phyloP scores from a whole-genome alignment of 2,329 filamentous ascomycete genomes.

The Fusarium nanum region DNA sequence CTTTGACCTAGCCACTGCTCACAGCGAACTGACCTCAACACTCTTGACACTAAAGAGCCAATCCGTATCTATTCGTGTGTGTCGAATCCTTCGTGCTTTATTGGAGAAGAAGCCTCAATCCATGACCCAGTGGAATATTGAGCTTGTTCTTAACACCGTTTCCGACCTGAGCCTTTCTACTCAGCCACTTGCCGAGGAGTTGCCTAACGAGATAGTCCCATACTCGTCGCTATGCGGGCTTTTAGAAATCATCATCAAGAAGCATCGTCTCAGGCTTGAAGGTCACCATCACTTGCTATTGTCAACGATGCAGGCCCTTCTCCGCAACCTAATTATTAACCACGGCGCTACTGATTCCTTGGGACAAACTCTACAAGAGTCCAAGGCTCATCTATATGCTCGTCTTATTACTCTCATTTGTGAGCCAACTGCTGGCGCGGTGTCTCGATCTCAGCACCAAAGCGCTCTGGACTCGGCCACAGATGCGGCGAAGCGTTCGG shows the following conservation, averaged over 20 bases:
- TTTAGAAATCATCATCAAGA: slow-evolving; percentile 67
- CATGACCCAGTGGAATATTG: slow-evolving; percentile 70
- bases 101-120: slow-evolving; percentile 62
- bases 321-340: slow-evolving; percentile 62
- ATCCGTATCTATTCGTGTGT: slow-evolving; percentile 53
- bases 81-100: slow-evolving; percentile 58
- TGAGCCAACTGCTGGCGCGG: slow-evolving; percentile 67
- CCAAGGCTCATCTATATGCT: slow-evolving; percentile 64
- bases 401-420: slow-evolving; percentile 69
- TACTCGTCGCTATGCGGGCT: slow-evolving; percentile 65
- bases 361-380: slow-evolving; percentile 49
- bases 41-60: slow-evolving; percentile 48
- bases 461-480: slow-evolving; percentile 68
- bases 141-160: slow-evolving; percentile 62
- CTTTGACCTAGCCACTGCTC: slow-evolving; percentile 56
- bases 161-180: slow-evolving; percentile 49
- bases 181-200: slow-evolving; percentile 41
- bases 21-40: slow-evolving; percentile 55
- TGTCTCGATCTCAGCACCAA: slow-evolving; percentile 60
- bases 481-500: slow-evolving; percentile 70
- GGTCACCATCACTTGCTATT: slow-evolving; percentile 71
- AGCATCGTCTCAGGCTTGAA: slow-evolving; percentile 70
- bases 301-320: slow-evolving; percentile 65
- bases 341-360: slow-evolving; percentile 37
- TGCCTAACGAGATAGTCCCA: slow-evolving; percentile 49